Conservation (phyloP, 129 eudicot species). For the Flaveria sonorensis region DNA sequence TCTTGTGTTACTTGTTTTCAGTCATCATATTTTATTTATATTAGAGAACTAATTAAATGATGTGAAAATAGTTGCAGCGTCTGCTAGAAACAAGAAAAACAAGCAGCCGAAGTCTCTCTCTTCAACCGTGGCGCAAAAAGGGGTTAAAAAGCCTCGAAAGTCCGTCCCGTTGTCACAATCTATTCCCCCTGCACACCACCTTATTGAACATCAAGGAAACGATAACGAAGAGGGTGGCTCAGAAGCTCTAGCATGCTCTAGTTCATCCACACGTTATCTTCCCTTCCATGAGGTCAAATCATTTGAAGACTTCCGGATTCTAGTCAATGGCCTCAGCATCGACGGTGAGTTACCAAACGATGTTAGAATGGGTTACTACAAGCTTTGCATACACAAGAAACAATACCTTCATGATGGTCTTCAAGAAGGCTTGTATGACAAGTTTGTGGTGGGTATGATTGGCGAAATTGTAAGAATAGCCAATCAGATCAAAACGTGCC, state of each 20-base stretch:
- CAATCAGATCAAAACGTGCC: conserved; percentile 54
- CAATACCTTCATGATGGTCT: too few relatives aligned
- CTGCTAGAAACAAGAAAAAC: conserved; percentile 32
- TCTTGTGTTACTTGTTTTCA: neutral
- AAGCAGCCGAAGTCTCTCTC: conserved; percentile 41
- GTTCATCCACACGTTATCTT: conserved; percentile 10
- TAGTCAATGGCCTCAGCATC: conserved; percentile 52
- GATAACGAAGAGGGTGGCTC: neutral
- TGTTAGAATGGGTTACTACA: conserved; percentile 38
- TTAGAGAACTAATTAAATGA: neutral
- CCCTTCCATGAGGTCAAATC: conserved; percentile 42
- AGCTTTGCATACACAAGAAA: too few relatives aligned
- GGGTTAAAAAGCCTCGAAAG: conserved; percentile 37
- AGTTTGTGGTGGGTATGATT: too few relatives aligned
- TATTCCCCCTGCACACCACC: neutral
- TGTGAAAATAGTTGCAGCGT: neutral
- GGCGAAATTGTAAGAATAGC: conserved; percentile 57
- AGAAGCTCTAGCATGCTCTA: conserved; percentile 44
- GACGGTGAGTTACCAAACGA: conserved; percentile 57
- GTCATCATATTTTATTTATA: neutral
- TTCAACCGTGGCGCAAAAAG: neutral
- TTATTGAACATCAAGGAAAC: conserved; percentile 26
- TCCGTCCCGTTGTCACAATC: neutral
- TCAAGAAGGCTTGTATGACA: too few relatives aligned
- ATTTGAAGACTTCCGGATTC: conserved; percentile 56